Evolutionary conservation across 1,284 basidiomycete species (phyloP).

Genomic region (Rhodotorula sp.): DNA sequence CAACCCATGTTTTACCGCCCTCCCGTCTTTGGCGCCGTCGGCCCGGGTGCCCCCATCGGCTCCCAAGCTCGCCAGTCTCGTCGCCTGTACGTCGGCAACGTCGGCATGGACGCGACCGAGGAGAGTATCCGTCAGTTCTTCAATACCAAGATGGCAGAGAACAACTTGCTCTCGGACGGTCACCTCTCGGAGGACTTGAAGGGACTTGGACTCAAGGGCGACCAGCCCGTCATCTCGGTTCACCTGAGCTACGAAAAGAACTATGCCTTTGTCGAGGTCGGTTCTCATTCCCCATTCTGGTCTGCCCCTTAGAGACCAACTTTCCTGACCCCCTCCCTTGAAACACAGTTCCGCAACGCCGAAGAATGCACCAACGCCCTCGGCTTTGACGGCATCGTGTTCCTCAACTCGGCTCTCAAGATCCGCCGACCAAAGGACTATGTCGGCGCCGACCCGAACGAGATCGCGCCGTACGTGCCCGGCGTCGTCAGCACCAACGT

Average conservation of each 20-base stretch:
- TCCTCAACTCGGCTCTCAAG: conserved; percentile 85
- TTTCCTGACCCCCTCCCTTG: background rate
- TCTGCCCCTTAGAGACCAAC: too few species aligned
- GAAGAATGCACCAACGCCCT: conserved; percentile 95
- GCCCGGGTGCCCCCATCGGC: conserved; percentile 41
- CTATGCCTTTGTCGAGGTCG: conserved; percentile 95
- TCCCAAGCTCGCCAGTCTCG: conserved; percentile 77
- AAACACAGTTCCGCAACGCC: conserved; percentile 83
- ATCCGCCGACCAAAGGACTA: conserved; percentile 97
- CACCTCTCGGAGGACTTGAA: conserved; percentile 39
- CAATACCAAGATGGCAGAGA: conserved; percentile 89
- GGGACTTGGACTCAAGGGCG: conserved; percentile 37
- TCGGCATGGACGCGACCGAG: conserved; percentile 87
- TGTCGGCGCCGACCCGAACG: conserved; percentile 60
- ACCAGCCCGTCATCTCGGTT: conserved; percentile 74
- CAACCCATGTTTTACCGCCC: conserved; percentile 41
- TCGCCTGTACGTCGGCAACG: conserved; percentile 91
- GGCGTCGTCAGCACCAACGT: conserved; percentile 95
- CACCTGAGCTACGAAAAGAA: conserved; percentile 98
- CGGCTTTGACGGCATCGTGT: conserved; percentile 94
- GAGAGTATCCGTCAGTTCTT: conserved; percentile 86
- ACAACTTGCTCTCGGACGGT: conserved; percentile 56
- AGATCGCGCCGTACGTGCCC: conserved; percentile 72
- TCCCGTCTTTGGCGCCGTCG: conserved; percentile 28
- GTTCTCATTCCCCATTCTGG: conserved; percentile 13